Evolutionary conservation across 306 rosid genomes (phyloP).

Genomic region (Comarum palustre): DNA sequence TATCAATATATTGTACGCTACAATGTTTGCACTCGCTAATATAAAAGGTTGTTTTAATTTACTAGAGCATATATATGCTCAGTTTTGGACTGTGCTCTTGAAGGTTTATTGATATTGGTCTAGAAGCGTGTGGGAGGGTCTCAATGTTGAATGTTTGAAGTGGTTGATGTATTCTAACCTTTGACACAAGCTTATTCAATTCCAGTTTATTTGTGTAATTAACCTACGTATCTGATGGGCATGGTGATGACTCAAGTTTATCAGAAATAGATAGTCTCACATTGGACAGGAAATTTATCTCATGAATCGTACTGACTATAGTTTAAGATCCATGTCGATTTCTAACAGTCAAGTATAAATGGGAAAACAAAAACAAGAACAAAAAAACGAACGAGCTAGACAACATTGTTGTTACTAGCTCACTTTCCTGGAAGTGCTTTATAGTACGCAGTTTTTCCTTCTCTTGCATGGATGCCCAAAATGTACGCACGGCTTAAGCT

Average conservation of each 20-base stretch:
- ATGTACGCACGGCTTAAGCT: background rate
- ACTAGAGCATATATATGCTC: background rate
- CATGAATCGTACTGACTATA: no score
- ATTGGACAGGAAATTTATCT: background rate
- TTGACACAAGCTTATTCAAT: background rate
- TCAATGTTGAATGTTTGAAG: background rate
- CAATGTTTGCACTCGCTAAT: background rate
- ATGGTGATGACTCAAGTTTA: background rate
- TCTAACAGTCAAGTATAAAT: background rate
- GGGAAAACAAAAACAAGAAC: no score
- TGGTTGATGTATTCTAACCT: background rate
- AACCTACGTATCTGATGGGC: background rate
- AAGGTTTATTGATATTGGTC: background rate
- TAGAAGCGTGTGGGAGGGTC: background rate
- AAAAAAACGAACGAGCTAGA: no score
- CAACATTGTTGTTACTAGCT: no score
- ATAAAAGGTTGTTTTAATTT: background rate
- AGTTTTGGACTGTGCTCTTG: background rate
- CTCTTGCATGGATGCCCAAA: background rate
- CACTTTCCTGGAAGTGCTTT: background rate
- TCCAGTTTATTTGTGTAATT: background rate
- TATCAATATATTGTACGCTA: background rate
- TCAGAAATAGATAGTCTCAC: background rate
- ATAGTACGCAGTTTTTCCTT: background rate
- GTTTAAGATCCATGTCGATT: no score